Percentiles rank a stretch among this genome's conserved stretches.
phyloP scores from a whole-genome alignment of 2,329 filamentous ascomycete genomes.

The Colletotrichum magnum region DNA sequence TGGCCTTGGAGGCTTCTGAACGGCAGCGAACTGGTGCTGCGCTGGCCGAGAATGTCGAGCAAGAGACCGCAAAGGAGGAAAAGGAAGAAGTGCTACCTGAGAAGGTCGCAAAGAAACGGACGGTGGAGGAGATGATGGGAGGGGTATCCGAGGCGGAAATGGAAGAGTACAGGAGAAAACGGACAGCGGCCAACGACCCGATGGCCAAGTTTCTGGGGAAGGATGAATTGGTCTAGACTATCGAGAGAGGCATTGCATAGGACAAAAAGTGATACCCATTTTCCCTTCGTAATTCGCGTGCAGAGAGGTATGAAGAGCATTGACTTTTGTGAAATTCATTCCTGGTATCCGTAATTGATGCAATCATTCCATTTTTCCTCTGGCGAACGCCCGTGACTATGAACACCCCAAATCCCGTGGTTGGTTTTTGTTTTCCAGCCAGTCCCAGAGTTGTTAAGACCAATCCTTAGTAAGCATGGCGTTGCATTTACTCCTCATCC shows the following conservation, averaged over 20 bases:
- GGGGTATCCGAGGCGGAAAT: slow-evolving; percentile 87
- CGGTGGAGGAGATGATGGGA: slow-evolving; percentile 82
- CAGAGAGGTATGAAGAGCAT: slow-evolving; percentile 29
- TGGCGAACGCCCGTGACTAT: slow-evolving; percentile 67
- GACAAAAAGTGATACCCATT: slow-evolving; percentile 42
- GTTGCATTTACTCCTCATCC: slow-evolving; percentile 78
- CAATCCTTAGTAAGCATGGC: slow-evolving; percentile 40
- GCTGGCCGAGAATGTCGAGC: slow-evolving; percentile 49
- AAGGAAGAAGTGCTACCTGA: slow-evolving; percentile 48
- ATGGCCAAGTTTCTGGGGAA: slow-evolving; percentile 87
- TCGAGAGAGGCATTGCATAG: slow-evolving; percentile 30
- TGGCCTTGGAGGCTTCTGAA: slow-evolving; percentile 84
- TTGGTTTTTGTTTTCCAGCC: slow-evolving; percentile 51
- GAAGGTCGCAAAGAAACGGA: slow-evolving; percentile 74
- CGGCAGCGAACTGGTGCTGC: slow-evolving; percentile 65
- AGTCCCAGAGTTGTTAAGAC: slow-evolving; percentile 43
- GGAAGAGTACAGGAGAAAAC: slow-evolving; percentile 86
- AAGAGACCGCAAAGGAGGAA: slow-evolving; percentile 47
- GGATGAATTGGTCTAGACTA: slow-evolving; percentile 72
- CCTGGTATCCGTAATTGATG: slow-evolving; percentile 41
- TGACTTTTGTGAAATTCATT: slow-evolving; percentile 40
- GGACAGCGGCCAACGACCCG: slow-evolving; percentile 82
- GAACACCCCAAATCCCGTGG: slow-evolving; percentile 58
- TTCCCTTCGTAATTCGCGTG: slow-evolving; percentile 25
- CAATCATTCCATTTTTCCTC: slow-evolving; percentile 62